Evolutionary conservation across 139 green algal species (phyloP).

Genomic region (Bryopsis sp.): DNA sequence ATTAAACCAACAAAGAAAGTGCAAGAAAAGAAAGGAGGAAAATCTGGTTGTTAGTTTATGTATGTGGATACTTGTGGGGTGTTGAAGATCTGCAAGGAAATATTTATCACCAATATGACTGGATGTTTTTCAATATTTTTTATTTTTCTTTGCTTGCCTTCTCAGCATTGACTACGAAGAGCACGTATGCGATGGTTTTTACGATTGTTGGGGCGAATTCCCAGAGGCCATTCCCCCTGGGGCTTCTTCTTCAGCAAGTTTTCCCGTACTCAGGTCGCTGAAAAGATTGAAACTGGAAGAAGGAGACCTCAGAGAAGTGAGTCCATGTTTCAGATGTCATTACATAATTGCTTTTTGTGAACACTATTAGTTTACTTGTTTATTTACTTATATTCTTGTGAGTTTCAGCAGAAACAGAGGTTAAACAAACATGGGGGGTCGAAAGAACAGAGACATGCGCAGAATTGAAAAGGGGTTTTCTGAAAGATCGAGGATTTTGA

Average conservation of each 20-base stretch:
- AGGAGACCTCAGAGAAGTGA: conserved; percentile 17
- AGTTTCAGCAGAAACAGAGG: no score
- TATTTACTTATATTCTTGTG: background rate
- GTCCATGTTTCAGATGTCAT: background rate
- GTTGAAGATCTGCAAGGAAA: no score
- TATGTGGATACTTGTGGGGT: no score
- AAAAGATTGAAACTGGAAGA: conserved; percentile 14
- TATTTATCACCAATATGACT: no score
- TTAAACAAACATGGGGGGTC: no score
- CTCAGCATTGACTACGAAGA: conserved; percentile 14
- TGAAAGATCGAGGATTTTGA: no score
- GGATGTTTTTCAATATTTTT: no score
- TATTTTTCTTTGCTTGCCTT: background rate
- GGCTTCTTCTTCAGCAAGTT: background rate
- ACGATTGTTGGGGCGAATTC: conserved; percentile 19
- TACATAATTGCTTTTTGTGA: background rate
- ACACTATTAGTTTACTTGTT: background rate
- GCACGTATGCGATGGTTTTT: conserved; percentile 14
- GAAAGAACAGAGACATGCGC: no score
- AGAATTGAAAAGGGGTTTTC: no score
- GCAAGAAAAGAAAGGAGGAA: no score
- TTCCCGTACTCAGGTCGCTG: conserved; percentile 1
- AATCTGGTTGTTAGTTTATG: no score
- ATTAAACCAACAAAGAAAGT: no score
- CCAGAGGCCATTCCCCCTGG: background rate